Percentiles rank a stretch among this genome's conserved stretches.
phyloP scores from a whole-genome alignment of 495 filamentous ascomycete species.

The Hyaloscypha hepaticicola region DNA sequence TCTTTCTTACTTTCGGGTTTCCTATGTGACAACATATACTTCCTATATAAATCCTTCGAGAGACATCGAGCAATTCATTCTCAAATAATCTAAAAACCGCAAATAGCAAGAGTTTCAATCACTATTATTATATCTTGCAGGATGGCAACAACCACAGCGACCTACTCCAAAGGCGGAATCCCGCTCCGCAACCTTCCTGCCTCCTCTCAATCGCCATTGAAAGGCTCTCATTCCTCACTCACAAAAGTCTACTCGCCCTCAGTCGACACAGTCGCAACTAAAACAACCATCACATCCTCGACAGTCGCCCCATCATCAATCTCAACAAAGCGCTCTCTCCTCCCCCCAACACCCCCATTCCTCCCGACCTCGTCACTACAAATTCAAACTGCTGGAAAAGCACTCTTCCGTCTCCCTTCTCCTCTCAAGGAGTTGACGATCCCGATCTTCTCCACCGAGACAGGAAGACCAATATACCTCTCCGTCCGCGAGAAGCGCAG shows the following conservation, averaged over 20 bases:
- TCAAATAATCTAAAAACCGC: no score
- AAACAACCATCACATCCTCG: not conserved
- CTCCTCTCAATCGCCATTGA: not conserved
- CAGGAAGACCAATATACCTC: constrained; percentile 38
- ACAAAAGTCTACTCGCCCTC: not conserved
- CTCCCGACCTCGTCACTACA: constrained; percentile 39
- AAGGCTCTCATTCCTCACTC: not conserved
- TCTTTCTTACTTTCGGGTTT: no score
- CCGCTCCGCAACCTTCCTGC: not conserved
- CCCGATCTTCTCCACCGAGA: constrained; percentile 39
- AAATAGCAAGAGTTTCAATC: no score
- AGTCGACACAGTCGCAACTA: no score
- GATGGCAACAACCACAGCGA: not conserved
- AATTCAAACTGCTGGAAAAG: constrained; percentile 46
- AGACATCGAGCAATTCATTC: no score
- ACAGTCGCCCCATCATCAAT: not conserved
- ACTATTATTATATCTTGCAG: no score
- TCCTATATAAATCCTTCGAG: no score
- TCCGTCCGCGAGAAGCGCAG: constrained; percentile 42
- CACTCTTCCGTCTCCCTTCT: constrained; percentile 43
- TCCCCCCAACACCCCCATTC: constrained; percentile 31
- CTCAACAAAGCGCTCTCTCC: constrained; percentile 4
- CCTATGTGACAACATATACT: no score
- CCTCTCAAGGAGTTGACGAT: constrained; percentile 44
- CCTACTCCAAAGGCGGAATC: not conserved